Conservation (phyloP, 352 stramenopile genomes). For the Phytopythium vexans region DNA sequence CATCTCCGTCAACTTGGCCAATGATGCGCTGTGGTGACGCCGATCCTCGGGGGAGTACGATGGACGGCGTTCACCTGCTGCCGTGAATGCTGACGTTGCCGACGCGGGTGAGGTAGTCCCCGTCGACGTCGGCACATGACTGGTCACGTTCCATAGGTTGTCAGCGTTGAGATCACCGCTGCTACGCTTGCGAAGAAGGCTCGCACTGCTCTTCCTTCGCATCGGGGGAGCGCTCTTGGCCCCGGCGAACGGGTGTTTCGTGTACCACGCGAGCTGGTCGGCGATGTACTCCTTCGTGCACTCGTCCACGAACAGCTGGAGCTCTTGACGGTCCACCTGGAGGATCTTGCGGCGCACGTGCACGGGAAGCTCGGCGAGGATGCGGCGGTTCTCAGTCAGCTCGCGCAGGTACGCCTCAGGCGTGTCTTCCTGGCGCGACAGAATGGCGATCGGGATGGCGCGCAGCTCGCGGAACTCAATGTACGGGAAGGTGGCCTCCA, state of each 20-base stretch:
- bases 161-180: slow-evolving; percentile 8
- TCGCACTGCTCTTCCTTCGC: slow-evolving; percentile 23
- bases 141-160: slow-evolving; percentile 67
- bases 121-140: slow-evolving; percentile 54
- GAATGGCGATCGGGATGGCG: slow-evolving; percentile 78
- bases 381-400: slow-evolving; percentile 77
- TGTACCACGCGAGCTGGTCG: slow-evolving; percentile 66
- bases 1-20: slow-evolving; percentile 73
- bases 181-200: slow-evolving; percentile 21
- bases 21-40: slow-evolving; percentile 56
- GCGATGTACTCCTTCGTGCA: slow-evolving; percentile 74
- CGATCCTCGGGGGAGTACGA: slow-evolving; percentile 58
- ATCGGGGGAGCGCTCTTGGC: slow-evolving; percentile 4
- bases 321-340: slow-evolving; percentile 62
- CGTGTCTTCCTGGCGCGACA: slow-evolving; percentile 77
- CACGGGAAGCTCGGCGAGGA: slow-evolving; percentile 73
- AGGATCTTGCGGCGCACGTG: slow-evolving; percentile 84
- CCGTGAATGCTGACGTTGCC: slow-evolving; percentile 3
- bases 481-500: slow-evolving; percentile 84
- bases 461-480: slow-evolving; percentile 87
- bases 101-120: slow-evolving; percentile 11
- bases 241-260: slow-evolving; percentile 30
- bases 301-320: slow-evolving; percentile 70
- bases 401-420: slow-evolving; percentile 73
- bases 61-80: slow-evolving; percentile 16